Conservation (phyloP, 2,329 filamentous ascomycete species). For the Parafenestella ontariensis region DNA sequence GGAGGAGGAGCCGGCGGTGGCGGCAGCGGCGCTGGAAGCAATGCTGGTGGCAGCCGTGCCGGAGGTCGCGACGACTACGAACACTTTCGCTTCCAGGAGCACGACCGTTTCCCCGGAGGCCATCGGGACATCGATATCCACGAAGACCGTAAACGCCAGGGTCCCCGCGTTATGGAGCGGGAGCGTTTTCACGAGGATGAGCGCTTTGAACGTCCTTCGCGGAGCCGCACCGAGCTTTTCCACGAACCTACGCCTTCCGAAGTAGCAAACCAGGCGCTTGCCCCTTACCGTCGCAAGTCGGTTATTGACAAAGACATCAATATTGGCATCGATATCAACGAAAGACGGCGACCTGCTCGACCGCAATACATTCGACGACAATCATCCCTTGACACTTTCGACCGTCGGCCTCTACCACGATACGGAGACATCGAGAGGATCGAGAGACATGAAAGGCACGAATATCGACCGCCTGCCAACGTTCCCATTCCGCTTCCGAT, state of each 20-base stretch:
- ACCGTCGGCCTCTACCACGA: slow-evolving; percentile 71
- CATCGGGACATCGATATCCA: slow-evolving; percentile 53
- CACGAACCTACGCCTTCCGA: slow-evolving; percentile 57
- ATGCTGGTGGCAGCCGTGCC: slow-evolving; percentile 38
- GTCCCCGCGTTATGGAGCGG: slow-evolving; percentile 50
- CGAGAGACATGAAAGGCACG: slow-evolving; percentile 41
- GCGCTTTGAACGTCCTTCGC: slow-evolving; percentile 46
- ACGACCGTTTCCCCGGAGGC: slow-evolving; percentile 51
- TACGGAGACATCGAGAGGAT: slow-evolving; percentile 55
- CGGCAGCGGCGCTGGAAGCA: slow-evolving; percentile 53
- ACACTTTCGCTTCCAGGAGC: slow-evolving; percentile 52
- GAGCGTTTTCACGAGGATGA: slow-evolving; percentile 66
- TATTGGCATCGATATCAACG: slow-evolving; percentile 48
- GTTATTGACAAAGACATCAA: slow-evolving; percentile 65
- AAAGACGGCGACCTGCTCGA: slow-evolving; percentile 61
- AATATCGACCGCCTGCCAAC: slow-evolving; percentile 71
- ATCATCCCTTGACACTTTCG: slow-evolving; percentile 89
- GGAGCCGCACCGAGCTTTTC: slow-evolving; percentile 55
- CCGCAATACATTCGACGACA: slow-evolving; percentile 79
- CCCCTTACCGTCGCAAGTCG: slow-evolving; percentile 65
- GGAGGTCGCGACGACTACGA: slow-evolving; percentile 46
- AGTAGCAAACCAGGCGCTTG: slow-evolving; percentile 60
- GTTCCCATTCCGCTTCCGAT: slow-evolving; percentile 72
- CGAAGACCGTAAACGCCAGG: slow-evolving; percentile 52
- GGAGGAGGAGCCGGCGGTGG: slow-evolving; percentile 50